Conservation (phyloP, 768 basidiomycete species). For the Lentinula raphanica region DNA sequence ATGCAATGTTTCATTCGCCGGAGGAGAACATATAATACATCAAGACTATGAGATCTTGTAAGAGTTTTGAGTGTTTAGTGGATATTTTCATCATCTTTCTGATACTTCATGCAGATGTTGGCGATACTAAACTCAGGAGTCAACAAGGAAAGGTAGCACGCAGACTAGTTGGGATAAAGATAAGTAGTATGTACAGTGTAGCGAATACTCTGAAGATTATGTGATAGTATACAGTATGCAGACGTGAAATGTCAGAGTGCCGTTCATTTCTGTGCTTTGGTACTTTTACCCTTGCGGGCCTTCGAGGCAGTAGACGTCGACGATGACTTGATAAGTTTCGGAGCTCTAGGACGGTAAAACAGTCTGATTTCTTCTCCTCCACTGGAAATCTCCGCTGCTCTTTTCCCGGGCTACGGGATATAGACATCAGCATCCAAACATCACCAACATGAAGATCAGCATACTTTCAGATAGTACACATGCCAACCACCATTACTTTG, state of each 20-base stretch:
- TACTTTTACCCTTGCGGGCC: neutral
- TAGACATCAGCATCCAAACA: neutral
- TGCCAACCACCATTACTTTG: conserved; percentile 43
- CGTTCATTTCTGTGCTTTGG: neutral
- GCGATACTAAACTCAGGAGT: conserved; percentile 17
- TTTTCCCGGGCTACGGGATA: neutral
- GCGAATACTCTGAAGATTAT: too few species aligned
- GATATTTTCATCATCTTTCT: neutral
- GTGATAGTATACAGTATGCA: neutral
- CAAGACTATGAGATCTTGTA: conserved; percentile 47
- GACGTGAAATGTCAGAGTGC: neutral
- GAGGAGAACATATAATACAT: conserved; percentile 33
- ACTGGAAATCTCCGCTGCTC: neutral
- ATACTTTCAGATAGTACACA: conserved; percentile 48
- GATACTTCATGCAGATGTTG: conserved; percentile 31
- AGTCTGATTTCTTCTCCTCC: neutral
- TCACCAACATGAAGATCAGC: neutral
- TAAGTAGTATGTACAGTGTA: neutral
- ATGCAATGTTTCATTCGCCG: conserved; percentile 42
- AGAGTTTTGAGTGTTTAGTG: conserved; percentile 15
- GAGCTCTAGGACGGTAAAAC: neutral
- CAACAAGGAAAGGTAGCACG: neutral
- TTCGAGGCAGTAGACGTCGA: neutral
- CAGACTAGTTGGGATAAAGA: neutral
- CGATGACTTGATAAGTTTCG: neutral